Evolutionary conservation across 768 basidiomycete genomes (phyloP).

Genomic region (Tulasnella sp.): DNA sequence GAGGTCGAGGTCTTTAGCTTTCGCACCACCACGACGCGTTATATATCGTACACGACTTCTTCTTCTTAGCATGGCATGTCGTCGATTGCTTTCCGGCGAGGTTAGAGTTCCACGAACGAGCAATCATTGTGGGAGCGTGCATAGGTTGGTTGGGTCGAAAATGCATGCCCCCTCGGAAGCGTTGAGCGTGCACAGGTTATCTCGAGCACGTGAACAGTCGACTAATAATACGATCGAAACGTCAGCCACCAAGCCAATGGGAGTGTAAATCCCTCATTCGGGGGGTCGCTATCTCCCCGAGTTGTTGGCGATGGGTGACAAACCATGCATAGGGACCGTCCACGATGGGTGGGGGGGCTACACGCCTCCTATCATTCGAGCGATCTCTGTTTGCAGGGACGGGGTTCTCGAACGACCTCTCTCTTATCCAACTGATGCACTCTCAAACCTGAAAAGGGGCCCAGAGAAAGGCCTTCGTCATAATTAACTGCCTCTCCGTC

Average conservation of each 20-base stretch:
- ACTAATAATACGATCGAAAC: no score
- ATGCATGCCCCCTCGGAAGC: no score
- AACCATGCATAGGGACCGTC: background rate
- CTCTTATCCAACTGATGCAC: background rate
- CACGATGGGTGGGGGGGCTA: background rate
- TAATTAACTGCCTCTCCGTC: background rate
- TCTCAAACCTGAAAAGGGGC: background rate
- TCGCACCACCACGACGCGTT: no score
- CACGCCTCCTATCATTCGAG: background rate
- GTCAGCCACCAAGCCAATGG: no score
- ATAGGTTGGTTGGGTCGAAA: no score
- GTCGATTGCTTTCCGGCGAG: background rate
- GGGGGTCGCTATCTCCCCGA: background rate
- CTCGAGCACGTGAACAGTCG: background rate
- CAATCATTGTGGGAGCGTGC: no score
- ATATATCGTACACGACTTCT: no score
- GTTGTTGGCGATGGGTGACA: no score
- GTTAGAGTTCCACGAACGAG: background rate
- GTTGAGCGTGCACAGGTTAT: no score
- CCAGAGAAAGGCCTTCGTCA: background rate
- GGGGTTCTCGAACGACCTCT: background rate
- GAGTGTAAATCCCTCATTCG: background rate
- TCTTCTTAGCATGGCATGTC: no score
- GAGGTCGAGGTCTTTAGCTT: no score
- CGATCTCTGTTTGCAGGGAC: background rate